Evolutionary conservation across 176 grass and related monocot genomes (phyloP).

Genomic region (Lolium perenne): DNA sequence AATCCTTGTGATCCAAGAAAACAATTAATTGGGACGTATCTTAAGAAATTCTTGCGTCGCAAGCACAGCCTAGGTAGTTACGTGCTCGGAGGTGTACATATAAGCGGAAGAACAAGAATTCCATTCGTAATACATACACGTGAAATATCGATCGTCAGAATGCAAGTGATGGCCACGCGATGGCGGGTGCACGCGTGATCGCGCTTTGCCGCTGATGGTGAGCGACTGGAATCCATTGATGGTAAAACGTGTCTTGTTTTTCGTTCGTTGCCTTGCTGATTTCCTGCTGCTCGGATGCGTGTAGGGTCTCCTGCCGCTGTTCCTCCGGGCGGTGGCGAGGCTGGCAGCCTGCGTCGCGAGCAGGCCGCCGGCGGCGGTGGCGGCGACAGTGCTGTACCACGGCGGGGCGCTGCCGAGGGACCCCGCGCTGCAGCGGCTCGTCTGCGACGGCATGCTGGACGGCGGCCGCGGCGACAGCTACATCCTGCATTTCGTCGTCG

Average conservation of each 20-base stretch:
- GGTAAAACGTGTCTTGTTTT: neutral
- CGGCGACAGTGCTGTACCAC: constrained; percentile 75
- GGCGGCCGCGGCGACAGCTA: constrained; percentile 42
- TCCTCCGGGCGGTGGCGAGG: constrained; percentile 55
- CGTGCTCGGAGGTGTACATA: neutral
- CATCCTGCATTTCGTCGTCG: constrained; percentile 70
- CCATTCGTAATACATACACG: neutral
- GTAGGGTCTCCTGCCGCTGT: constrained; percentile 45
- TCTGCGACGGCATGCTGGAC: constrained; percentile 64
- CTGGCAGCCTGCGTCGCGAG: constrained; percentile 53
- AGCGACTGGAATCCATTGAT: neutral
- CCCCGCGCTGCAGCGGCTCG: constrained; percentile 61
- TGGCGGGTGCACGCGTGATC: neutral
- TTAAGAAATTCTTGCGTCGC: constrained; percentile 5
- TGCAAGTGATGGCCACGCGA: neutral
- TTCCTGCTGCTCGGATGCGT: no score
- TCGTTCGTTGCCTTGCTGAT: neutral
- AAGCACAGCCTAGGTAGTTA: neutral
- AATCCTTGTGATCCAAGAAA: neutral
- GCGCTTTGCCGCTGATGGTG: neutral
- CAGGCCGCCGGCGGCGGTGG: constrained; percentile 45
- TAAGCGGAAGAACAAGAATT: neutral
- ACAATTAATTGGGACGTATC: neutral
- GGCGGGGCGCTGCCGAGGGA: constrained; percentile 73
- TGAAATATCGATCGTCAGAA: neutral